Evolutionary conservation across 208 protist species (phyloP).

Genomic region (Leptomonas pyrrhocoris): DNA sequence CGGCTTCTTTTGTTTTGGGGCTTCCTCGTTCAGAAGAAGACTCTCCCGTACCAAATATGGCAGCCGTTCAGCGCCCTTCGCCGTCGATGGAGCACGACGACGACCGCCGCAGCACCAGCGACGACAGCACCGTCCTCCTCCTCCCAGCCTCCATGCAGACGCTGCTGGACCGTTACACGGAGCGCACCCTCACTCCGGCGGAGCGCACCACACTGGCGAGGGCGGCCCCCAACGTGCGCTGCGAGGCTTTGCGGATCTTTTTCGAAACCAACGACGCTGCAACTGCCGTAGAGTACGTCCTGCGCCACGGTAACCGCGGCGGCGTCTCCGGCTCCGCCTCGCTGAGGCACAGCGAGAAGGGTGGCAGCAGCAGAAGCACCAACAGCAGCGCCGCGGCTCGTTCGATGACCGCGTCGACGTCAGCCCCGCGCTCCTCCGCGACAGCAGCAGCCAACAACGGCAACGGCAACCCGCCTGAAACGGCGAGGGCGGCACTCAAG

Average conservation of each 20-base stretch:
- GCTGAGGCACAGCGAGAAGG: slow-evolving; percentile 13
- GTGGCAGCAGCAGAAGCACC: neutral
- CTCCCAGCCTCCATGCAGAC: slow-evolving; percentile 70
- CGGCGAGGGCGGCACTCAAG: neutral
- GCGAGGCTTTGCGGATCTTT: slow-evolving; percentile 62
- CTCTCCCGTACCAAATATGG: neutral
- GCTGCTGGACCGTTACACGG: slow-evolving; percentile 46
- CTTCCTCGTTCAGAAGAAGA: too few relatives aligned
- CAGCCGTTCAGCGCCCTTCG: slow-evolving; percentile 1
- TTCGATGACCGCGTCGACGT: neutral
- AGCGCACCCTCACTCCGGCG: slow-evolving; percentile 31
- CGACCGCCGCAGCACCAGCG: too few relatives aligned
- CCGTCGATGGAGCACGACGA: slow-evolving; percentile 3
- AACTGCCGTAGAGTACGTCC: slow-evolving; percentile 48
- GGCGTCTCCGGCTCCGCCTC: slow-evolving; percentile 5
- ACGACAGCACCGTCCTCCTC: slow-evolving; percentile 28
- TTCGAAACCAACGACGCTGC: slow-evolving; percentile 54
- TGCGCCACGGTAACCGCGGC: slow-evolving; percentile 21
- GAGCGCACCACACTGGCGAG: slow-evolving; percentile 37
- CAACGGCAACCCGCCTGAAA: neutral
- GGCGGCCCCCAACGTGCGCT: slow-evolving; percentile 49
- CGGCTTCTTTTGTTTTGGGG: too few relatives aligned
- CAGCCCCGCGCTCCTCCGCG: neutral
- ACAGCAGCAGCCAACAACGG: neutral
- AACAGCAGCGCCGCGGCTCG: neutral